Conservation (phyloP, 2,329 filamentous ascomycete species). For the Aspergillus pseudonomiae region DNA sequence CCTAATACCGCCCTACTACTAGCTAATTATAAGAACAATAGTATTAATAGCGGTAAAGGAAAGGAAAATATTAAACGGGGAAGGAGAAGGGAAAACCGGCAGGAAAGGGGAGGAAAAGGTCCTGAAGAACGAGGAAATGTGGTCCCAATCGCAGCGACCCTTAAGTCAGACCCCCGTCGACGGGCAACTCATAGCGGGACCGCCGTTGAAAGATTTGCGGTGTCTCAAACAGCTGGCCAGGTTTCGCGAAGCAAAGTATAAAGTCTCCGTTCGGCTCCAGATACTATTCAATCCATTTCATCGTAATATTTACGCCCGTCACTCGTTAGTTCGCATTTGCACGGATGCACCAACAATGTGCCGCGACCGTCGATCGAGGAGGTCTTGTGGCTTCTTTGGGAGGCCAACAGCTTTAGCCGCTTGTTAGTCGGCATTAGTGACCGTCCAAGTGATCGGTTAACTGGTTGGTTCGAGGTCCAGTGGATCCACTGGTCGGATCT, state of each 20-base stretch:
- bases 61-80: no score
- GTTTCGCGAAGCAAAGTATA: neutral
- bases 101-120: neutral
- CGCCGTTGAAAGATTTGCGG: constrained; percentile 4
- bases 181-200: neutral
- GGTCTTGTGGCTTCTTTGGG: neutral
- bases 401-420: neutral
- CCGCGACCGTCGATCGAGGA: constrained; percentile 1
- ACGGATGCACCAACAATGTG: constrained; percentile 3
- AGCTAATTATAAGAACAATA: neutral
- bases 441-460: neutral
- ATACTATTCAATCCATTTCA: neutral
- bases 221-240: neutral
- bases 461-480: neutral
- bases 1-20: neutral
- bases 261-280: neutral
- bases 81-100: neutral
- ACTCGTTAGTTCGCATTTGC: constrained; percentile 2
- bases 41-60: neutral
- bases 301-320: constrained; percentile 1
- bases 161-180: constrained; percentile 1
- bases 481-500: neutral
- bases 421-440: constrained; percentile 4
- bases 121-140: neutral
- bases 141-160: neutral